These are phyloP conservation scores for Kluyveromyces aestuarii DNA, from an alignment of 805 yeast genomes.

Conservation along the genomic window DNA sequence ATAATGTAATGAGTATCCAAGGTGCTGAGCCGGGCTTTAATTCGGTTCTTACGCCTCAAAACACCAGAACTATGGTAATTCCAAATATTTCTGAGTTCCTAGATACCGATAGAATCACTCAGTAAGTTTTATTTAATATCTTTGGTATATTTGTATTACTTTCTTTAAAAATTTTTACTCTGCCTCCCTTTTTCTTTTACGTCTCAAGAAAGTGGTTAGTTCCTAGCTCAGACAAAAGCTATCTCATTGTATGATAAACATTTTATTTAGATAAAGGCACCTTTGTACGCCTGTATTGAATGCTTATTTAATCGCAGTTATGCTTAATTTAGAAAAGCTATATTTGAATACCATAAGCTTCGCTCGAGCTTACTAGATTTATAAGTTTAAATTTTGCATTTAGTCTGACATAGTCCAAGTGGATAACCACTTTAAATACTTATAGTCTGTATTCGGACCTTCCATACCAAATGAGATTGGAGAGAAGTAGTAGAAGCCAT, in stretches of 20 bases:
- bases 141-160: not conserved
- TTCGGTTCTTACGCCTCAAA: conserved; percentile 24
- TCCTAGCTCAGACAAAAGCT: too few species aligned
- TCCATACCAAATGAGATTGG: conserved; percentile 62
- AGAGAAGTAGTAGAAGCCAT: conserved; percentile 50
- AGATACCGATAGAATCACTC: conserved; percentile 28
- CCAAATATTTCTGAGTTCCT: conserved; percentile 19
- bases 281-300: too few species aligned
- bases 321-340: not conserved
- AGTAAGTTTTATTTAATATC: conserved; percentile 7
- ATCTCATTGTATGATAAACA: too few species aligned
- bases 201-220: too few species aligned
- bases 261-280: too few species aligned
- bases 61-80: conserved; percentile 19
- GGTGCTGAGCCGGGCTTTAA: conserved; percentile 22
- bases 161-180: too few species aligned
- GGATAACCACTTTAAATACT: conserved; percentile 40
- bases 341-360: too few species aligned
- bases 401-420: conserved; percentile 36
- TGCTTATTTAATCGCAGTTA: too few species aligned
- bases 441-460: conserved; percentile 34
- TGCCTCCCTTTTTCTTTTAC: too few species aligned
- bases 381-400: not conserved
- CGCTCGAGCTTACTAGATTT: not conserved
- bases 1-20: conserved; percentile 22